Conservation (phyloP, 306 rosid species). For the Carpinus viminea region DNA sequence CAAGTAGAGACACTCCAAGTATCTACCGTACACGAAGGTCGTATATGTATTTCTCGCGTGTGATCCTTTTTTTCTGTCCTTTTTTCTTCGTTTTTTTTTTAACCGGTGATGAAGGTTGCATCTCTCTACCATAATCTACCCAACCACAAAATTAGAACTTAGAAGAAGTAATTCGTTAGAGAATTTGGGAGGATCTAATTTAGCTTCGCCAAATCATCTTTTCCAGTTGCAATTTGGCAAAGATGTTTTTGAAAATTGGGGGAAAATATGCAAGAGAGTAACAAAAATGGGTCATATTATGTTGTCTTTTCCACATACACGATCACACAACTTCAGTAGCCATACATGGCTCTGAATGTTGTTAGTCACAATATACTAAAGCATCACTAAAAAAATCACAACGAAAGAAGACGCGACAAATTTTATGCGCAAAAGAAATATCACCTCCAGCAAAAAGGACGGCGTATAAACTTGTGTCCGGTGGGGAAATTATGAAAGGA, state of each 20-base stretch:
- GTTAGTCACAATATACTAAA: constrained; percentile 32
- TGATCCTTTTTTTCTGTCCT: too few relatives aligned
- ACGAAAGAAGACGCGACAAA: constrained; percentile 26
- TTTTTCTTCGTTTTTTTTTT: neutral
- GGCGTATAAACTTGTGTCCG: too few relatives aligned
- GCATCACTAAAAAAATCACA: constrained; percentile 22
- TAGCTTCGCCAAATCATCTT: neutral
- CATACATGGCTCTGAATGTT: constrained; percentile 5
- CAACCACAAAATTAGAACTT: too few relatives aligned
- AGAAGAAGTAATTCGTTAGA: neutral
- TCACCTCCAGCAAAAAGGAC: too few relatives aligned
- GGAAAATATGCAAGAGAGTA: too few relatives aligned
- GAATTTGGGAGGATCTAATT: neutral
- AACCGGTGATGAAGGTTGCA: neutral
- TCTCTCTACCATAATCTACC: too few relatives aligned
- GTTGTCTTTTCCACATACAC: constrained; percentile 8
- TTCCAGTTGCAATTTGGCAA: neutral
- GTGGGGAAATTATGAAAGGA: too few relatives aligned
- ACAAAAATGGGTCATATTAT: neutral
- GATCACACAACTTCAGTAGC: constrained; percentile 3
- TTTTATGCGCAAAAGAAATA: neutral
- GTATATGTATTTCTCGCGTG: too few relatives aligned
- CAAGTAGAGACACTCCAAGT: too few relatives aligned
- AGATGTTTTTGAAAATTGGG: neutral
- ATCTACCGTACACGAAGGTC: too few relatives aligned